phyloP scores from a whole-genome alignment of 768 basidiomycete species.

The Clitopilus hobsonii region DNA sequence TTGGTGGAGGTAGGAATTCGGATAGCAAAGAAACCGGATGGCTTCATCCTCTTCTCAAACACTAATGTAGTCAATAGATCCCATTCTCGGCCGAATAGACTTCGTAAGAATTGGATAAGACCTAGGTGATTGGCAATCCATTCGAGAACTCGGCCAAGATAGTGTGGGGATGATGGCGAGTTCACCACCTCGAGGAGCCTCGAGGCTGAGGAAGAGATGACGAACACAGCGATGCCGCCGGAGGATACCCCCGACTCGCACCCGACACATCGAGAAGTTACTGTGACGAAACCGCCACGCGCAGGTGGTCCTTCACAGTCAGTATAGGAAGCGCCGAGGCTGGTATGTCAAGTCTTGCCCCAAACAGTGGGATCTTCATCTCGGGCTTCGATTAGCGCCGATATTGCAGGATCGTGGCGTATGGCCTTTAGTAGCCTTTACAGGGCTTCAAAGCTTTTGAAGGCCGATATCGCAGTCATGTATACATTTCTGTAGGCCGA shows the following conservation, averaged over 20 bases:
- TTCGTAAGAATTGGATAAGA: too few relatives aligned
- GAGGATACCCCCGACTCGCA: not conserved
- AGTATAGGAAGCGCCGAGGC: too few relatives aligned
- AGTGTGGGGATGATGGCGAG: not conserved
- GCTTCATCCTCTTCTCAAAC: not conserved
- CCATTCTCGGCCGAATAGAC: not conserved
- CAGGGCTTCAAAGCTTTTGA: not conserved
- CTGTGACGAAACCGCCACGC: not conserved
- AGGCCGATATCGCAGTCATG: not conserved
- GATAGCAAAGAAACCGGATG: not conserved
- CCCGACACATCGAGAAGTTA: not conserved
- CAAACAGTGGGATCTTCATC: not conserved
- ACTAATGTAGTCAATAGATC: not conserved
- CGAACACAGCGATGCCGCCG: not conserved
- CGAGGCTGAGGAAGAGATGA: not conserved
- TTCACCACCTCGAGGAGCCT: not conserved
- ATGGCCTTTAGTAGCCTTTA: not conserved
- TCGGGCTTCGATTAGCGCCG: not conserved
- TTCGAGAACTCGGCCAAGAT: too few relatives aligned
- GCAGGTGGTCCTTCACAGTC: too few relatives aligned
- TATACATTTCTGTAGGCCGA: too few relatives aligned
- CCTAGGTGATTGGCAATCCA: too few relatives aligned
- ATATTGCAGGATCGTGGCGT: too few relatives aligned
- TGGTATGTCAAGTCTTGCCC: not conserved
- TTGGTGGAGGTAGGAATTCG: not conserved